Evolutionary conservation across 192 early-diverging fungal genomes (phyloP).

Genomic region (Entomortierella beljakovae): DNA sequence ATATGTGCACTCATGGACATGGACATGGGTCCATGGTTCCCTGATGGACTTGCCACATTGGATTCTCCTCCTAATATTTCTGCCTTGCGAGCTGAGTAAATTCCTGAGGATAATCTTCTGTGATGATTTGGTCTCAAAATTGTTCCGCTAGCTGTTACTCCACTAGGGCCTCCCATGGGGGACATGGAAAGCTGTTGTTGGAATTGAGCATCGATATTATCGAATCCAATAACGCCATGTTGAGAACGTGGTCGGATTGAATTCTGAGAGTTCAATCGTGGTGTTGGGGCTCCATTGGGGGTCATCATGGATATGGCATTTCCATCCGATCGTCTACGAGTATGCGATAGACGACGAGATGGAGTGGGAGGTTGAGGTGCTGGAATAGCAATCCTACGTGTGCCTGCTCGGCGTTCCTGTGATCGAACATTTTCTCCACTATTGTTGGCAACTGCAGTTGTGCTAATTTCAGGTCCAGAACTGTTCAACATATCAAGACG

Average conservation of each 20-base stretch:
- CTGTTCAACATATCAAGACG: too few relatives aligned
- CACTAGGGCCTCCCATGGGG: constrained; percentile 8
- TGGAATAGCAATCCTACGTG: constrained; percentile 21
- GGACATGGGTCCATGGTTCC: neutral
- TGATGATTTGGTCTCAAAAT: constrained; percentile 13
- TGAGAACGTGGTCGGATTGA: neutral
- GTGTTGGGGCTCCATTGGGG: neutral
- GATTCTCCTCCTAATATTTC: constrained; percentile 11
- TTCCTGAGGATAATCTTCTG: constrained; percentile 22
- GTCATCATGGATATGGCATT: neutral
- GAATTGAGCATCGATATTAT: neutral
- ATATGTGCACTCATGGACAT: constrained; percentile 11
- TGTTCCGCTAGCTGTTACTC: constrained; percentile 28
- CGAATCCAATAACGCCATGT: constrained; percentile 5
- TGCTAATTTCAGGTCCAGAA: constrained; percentile 8
- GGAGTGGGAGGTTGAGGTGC: neutral
- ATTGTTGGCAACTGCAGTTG: constrained; percentile 24
- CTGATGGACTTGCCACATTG: neutral
- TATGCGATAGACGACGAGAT: constrained; percentile 7
- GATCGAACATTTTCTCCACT: constrained; percentile 6
- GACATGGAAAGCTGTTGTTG: constrained; percentile 17
- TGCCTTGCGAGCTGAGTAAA: constrained; percentile 18
- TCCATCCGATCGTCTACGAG: constrained; percentile 29
- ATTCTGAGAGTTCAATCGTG: too few relatives aligned
- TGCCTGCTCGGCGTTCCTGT: constrained; percentile 1